Conservation (phyloP, 495 filamentous ascomycete genomes). For the Trichoderma gamsii region DNA sequence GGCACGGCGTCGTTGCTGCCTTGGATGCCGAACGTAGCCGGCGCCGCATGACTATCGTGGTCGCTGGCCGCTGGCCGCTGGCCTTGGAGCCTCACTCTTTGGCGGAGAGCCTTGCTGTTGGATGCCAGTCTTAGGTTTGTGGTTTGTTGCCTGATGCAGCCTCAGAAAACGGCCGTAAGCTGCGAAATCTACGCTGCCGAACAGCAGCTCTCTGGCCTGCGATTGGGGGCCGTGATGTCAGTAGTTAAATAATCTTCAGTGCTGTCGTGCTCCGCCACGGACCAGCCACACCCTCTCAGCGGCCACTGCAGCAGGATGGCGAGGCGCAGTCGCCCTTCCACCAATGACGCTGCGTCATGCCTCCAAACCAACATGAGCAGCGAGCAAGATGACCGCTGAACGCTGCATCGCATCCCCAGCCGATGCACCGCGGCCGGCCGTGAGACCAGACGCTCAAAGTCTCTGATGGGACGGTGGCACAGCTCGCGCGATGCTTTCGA, state of each 20-base stretch:
- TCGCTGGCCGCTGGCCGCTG: not conserved
- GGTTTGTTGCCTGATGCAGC: no score
- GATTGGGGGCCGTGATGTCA: not conserved
- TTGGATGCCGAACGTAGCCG: no score
- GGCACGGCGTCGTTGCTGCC: no score
- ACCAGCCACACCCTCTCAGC: not conserved
- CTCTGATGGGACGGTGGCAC: not conserved
- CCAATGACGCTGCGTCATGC: not conserved
- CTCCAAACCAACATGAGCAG: not conserved
- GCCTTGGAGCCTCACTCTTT: not conserved
- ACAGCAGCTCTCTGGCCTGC: no score
- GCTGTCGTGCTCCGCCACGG: not conserved
- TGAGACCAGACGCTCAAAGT: not conserved
- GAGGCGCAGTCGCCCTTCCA: not conserved
- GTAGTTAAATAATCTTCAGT: not conserved
- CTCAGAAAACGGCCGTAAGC: no score
- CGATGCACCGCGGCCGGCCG: not conserved
- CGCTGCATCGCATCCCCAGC: not conserved
- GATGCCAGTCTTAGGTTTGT: not conserved
- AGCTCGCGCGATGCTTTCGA: not conserved
- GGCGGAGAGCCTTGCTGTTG: not conserved
- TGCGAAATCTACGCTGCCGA: no score
- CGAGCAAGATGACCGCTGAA: not conserved
- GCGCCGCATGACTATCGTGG: not conserved
- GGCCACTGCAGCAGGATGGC: not conserved